These are phyloP conservation scores for Cytospora chrysosperma DNA, from an alignment of 2,329 filamentous ascomycete species.

Conservation along the genomic window DNA sequence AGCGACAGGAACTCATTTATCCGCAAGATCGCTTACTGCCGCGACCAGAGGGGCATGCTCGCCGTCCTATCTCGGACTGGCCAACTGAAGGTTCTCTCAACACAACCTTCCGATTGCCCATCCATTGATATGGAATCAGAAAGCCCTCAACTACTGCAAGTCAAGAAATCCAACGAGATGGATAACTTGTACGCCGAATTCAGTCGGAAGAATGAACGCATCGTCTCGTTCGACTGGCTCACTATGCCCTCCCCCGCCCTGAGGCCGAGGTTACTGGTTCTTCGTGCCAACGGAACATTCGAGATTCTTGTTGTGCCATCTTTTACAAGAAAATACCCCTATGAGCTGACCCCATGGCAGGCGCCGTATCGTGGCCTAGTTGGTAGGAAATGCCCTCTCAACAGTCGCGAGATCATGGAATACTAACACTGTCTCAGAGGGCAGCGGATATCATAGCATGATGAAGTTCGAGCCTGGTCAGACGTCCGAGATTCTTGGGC, in stretches of 20 bases:
- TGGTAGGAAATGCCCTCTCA: slow-evolving; percentile 37
- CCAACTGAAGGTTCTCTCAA: slow-evolving; percentile 61
- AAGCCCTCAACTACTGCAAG: slow-evolving; percentile 59
- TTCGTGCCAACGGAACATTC: slow-evolving; percentile 60
- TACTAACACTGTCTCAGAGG: slow-evolving; percentile 42
- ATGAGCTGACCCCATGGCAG: slow-evolving; percentile 61
- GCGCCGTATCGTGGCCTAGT: slow-evolving; percentile 57
- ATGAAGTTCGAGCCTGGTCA: slow-evolving; percentile 60
- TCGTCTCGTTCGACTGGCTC: slow-evolving; percentile 68
- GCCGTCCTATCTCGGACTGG: slow-evolving; percentile 62
- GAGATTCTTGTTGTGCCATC: slow-evolving; percentile 63
- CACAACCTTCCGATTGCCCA: slow-evolving; percentile 50
- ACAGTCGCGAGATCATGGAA: not conserved
- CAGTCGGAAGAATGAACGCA: slow-evolving; percentile 55
- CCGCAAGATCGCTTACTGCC: slow-evolving; percentile 61
- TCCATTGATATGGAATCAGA: slow-evolving; percentile 40
- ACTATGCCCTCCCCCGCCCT: slow-evolving; percentile 56
- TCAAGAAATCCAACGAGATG: slow-evolving; percentile 60
- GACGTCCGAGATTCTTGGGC: slow-evolving; percentile 51
- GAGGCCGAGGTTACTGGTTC: slow-evolving; percentile 57
- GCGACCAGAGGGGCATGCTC: slow-evolving; percentile 60
- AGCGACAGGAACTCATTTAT: slow-evolving; percentile 59
- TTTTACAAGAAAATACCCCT: slow-evolving; percentile 56
- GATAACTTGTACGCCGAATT: slow-evolving; percentile 56
- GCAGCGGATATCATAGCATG: slow-evolving; percentile 51